A percentile compares a stretch with the other conserved stretches of the same genome.
Evolutionary conservation across 2,329 filamentous ascomycete genomes (phyloP).

Genomic region (Claviceps sp.): DNA sequence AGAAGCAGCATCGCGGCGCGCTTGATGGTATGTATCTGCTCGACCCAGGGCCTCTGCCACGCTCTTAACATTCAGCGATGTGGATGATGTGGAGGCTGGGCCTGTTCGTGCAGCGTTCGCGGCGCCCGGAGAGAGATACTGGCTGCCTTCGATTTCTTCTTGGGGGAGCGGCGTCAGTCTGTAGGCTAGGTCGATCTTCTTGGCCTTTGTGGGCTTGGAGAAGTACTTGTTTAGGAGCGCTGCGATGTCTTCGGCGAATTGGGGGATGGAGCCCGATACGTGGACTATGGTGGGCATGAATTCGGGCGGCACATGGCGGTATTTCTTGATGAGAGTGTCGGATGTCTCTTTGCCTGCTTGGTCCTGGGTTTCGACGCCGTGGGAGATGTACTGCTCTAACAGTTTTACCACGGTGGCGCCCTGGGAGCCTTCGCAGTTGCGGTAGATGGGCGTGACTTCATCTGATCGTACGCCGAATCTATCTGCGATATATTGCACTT

Average conservation of each 20-base stretch:
- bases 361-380: conserved; percentile 21
- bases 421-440: conserved; percentile 22
- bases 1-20: conserved; percentile 18
- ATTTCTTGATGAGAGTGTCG: conserved; percentile 22
- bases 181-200: conserved; percentile 25
- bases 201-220: conserved; percentile 22
- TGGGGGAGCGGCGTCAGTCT: conserved; percentile 21
- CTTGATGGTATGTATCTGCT: conserved; percentile 16
- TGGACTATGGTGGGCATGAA: conserved; percentile 30
- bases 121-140: background rate
- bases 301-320: conserved; percentile 28
- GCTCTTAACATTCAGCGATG: conserved; percentile 5
- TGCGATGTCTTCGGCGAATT: conserved; percentile 27
- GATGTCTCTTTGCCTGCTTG: conserved; percentile 17
- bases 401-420: conserved; percentile 28
- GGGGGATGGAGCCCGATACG: conserved; percentile 20
- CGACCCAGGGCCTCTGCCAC: conserved; percentile 16
- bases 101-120: background rate
- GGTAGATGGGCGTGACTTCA: conserved; percentile 28
- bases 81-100: background rate
- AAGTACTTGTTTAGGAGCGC: conserved; percentile 28
- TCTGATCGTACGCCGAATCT: conserved; percentile 27
- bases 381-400: conserved; percentile 27
- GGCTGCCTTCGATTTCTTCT: conserved; percentile 8
- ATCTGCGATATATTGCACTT: conserved; percentile 31